Base-by-base conservation (phyloP, 768 basidiomycete species). In the Boletus eberwhitei region DNA sequence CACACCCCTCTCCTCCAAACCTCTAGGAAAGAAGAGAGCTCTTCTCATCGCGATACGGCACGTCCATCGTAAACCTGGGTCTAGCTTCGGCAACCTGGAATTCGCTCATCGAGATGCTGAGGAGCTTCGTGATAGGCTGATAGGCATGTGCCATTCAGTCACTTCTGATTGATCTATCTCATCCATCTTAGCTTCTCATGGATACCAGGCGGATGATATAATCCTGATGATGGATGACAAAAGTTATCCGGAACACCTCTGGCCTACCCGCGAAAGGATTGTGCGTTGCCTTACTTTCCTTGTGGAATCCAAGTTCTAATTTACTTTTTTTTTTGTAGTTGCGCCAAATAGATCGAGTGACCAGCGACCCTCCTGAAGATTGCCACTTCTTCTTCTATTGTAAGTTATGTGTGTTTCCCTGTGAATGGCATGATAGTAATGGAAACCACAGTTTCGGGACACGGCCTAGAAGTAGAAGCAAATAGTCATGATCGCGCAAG, bases 351-450 rank as follows among this genome's bases (percentile, higher is more conserved):
- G 58, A 71, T 5, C 66, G 66, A 6, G 64, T 85, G 7, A 77
- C 79, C 0, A 56, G 63, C 5, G 75, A 72, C 34, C 75, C 78
- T 5, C 60, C 69, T 16, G 67, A 75, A 1, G 75, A 77, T 0
- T 81, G 81, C 50, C 74, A 68, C 3, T 79, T 81, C 57, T 75
- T 82, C 50, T 81, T 85, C 59, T 82, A 82, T 37, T 85, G 83
- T 84, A 57, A 36, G 77, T 31, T 11, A 1, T 17, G 24, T 17
- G 14, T 0, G 2, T 29, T 34, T 5, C n/a, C 5, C 9, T n/a
- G 7, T 11, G 14, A 29, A 29, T 37, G 14, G 5, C 8, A 14
- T 39, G 31, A 22, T 35, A 12, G n/a, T 37, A 46, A 48, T 16
- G 9, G 4, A 32, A 29, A 1, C 2, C 12, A 34, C 19, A 68